Percentiles rank a stretch among this genome's conserved stretches.
Evolutionary conservation across 1,284 basidiomycete species (phyloP).

Genomic region (Moesziomyces parantarcticus): DNA sequence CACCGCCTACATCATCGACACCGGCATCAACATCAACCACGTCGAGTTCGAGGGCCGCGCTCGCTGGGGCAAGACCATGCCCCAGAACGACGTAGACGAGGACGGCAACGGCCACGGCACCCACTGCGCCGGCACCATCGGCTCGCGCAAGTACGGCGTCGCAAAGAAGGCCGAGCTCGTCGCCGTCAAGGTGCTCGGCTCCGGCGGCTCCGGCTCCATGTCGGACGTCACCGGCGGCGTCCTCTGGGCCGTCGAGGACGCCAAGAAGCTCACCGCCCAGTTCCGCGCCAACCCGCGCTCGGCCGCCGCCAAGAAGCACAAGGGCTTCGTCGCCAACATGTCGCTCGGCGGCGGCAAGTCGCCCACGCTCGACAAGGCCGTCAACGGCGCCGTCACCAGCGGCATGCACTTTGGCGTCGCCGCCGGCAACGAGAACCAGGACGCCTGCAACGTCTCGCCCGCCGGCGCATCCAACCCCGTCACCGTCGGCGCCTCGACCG

Average conservation of each 20-base stretch:
- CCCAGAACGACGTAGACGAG: conserved; percentile 77
- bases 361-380: conserved; percentile 83
- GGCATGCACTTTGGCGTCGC: conserved; percentile 85
- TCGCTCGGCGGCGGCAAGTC: conserved; percentile 95
- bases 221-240: conserved; percentile 82
- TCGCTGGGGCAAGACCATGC: conserved; percentile 67
- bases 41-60: conserved; percentile 89
- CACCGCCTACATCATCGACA: conserved; percentile 79
- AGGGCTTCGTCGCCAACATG: conserved; percentile 98
- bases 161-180: conserved; percentile 92
- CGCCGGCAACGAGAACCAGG: conserved; percentile 80
- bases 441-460: conserved; percentile 85
- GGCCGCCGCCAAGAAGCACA: conserved; percentile 79
- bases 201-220: conserved; percentile 94
- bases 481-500: conserved; percentile 76
- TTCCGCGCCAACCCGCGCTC: conserved; percentile 75
- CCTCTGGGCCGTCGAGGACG: conserved; percentile 79
- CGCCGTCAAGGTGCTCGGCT: conserved; percentile 95
- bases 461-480: conserved; percentile 76
- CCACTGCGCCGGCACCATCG: conserved; percentile 76
- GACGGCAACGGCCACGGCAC: conserved; percentile 78
- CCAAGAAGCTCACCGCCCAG: conserved; percentile 73
- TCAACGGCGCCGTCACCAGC: conserved; percentile 82
- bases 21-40: conserved; percentile 89
- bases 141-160: conserved; percentile 84